Base-by-base conservation (phyloP, 139 green algal genomes). In the Picochlorum costavermella region DNA sequence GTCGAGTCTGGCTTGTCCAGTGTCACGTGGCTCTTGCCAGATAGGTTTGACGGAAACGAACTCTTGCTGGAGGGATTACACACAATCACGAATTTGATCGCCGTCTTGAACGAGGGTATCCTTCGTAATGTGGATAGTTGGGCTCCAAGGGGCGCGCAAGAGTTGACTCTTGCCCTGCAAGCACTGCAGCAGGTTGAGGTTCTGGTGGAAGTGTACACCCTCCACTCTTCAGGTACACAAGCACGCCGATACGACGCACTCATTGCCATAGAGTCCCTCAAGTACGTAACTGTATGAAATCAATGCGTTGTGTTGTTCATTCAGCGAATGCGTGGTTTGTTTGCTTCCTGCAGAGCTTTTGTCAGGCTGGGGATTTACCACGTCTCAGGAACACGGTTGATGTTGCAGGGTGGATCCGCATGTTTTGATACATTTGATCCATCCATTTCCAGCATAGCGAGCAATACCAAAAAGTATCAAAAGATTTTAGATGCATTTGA, bases 1-100 rank as follows among this genome's bases (percentile, higher is more conserved):
- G 17, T 57, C 31, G 63, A 69, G 30, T 63, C 63, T 13, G 45
- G 63, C 13, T 56, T 83, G 6, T 82, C 74, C 6, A 70, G 40
- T 58, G 3, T 82, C 9, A 83, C 77, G 6, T 84, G 75, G 75
- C 43, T 84, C 31, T 60, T 84, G 17, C 77, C 77, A 3, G 77
- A 84, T 43, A 70, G 77, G 28, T 84, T 84, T 31, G 44, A 53
- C 28, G 71, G 74, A 11, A 70, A 59, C 5, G 77, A 84, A 56
- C 60, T 80, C 20, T 57, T 33, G 13, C 26, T 78, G 1, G 77
- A 84, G 60, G 70, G 56, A 16, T 14, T 84, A 2, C 74, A 79
- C 49, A 68, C 77, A 2, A 61, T 58, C 1, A 50, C 81, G 10
- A 70, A 70, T 11, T 63, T 84, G 20, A 31, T 84, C 14, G 56